phyloP scores from a whole-genome alignment of 1,284 basidiomycete genomes.

The Bjerkandera adusta region DNA sequence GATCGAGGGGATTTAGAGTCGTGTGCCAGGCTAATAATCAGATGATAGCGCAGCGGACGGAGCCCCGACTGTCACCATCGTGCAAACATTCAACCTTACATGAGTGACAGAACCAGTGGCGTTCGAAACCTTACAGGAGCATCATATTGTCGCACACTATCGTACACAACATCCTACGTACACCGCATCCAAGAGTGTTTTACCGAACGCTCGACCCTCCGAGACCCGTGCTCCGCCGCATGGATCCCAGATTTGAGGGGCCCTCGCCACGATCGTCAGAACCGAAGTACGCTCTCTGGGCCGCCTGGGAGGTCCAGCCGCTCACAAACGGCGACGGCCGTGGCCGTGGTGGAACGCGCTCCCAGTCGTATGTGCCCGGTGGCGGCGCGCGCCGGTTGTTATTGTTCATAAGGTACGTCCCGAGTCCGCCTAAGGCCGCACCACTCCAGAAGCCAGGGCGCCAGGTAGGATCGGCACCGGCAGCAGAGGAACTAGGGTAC shows the following conservation, averaged over 20 bases:
- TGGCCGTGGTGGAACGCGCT: conserved; percentile 36
- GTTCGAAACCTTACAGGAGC: background rate
- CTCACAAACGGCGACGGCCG: conserved; percentile 13
- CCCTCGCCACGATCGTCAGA: conserved; percentile 64
- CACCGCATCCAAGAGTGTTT: background rate
- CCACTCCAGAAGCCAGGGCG: conserved; percentile 83
- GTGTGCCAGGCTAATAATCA: too few species aligned
- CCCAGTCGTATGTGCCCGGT: conserved; percentile 50
- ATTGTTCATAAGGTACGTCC: conserved; percentile 54
- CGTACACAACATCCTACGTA: background rate
- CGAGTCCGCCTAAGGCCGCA: conserved; percentile 64
- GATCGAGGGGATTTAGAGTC: too few species aligned
- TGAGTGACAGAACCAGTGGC: background rate
- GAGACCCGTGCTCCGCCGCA: conserved; percentile 67
- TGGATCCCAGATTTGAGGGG: conserved; percentile 60
- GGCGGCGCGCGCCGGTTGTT: conserved; percentile 24
- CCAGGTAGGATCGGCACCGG: conserved; percentile 35
- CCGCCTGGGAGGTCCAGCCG: conserved; percentile 7
- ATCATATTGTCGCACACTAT: background rate
- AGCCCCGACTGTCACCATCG: background rate
- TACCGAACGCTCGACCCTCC: conserved; percentile 64
- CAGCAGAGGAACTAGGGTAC: conserved; percentile 22
- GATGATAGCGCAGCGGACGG: background rate
- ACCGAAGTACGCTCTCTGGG: conserved; percentile 5
- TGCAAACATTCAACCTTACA: background rate